Evolutionary conservation across 1,139 yeast species (phyloP).

Genomic region (Scheffersomyces lignicola): DNA sequence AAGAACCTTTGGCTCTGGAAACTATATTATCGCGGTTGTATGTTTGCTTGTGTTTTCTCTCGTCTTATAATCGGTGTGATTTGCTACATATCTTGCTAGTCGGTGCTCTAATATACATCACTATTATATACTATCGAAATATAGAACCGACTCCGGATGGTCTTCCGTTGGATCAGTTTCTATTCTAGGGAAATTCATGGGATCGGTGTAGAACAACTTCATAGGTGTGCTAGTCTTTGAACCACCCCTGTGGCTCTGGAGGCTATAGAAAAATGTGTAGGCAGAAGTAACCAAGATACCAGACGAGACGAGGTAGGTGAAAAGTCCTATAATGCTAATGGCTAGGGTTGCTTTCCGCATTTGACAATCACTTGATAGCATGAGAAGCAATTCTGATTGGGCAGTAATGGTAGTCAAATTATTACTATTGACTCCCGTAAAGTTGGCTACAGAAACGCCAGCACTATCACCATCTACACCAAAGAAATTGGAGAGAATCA

Average conservation of each 20-base stretch:
- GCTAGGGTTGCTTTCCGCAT: conserved; percentile 2
- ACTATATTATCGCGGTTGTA: too few relatives aligned
- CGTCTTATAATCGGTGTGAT: too few relatives aligned
- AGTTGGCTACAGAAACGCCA: neutral
- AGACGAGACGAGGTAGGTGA: conserved; percentile 1
- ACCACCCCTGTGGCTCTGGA: neutral
- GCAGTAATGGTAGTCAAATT: conserved; percentile 2
- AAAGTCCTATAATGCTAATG: neutral
- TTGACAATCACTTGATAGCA: conserved; percentile 3
- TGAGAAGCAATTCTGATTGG: conserved; percentile 3
- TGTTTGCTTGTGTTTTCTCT: too few relatives aligned
- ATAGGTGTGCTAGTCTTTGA: neutral
- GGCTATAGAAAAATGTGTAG: neutral
- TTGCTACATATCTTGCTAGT: too few relatives aligned
- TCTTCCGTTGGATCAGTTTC: neutral
- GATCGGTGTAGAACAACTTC: neutral
- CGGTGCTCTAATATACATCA: too few relatives aligned
- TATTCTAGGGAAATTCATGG: neutral
- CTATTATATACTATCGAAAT: neutral
- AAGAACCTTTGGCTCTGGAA: too few relatives aligned
- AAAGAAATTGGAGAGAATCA: conserved; percentile 1
- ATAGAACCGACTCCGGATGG: neutral
- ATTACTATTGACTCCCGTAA: neutral
- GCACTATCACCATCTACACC: neutral
- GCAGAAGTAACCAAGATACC: conserved; percentile 2